Conservation (phyloP, 768 basidiomycete species). For the Phaeotremella skinneri region DNA sequence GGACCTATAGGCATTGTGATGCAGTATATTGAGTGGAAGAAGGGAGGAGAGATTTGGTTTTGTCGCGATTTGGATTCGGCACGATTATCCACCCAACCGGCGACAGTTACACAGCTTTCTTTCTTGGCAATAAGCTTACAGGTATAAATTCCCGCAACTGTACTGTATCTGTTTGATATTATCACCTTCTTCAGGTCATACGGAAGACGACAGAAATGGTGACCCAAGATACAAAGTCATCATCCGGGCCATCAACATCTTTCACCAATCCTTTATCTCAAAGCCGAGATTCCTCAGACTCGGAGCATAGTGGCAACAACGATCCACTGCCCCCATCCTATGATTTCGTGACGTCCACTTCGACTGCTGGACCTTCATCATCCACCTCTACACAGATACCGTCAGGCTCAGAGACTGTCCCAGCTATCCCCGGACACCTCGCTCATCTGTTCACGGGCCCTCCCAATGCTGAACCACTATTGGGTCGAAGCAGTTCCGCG, state of each 20-base stretch:
- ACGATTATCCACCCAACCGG: too few species aligned
- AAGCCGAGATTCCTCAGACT: neutral
- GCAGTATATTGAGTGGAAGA: neutral
- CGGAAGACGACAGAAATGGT: neutral
- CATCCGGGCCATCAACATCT: slow-evolving; percentile 4
- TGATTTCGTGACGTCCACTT: slow-evolving; percentile 12
- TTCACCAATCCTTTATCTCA: neutral
- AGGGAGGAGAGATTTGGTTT: too few species aligned
- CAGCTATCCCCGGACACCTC: slow-evolving; percentile 15
- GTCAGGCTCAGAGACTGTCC: neutral
- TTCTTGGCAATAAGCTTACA: too few species aligned
- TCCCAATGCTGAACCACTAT: slow-evolving; percentile 26
- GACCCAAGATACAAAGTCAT: slow-evolving; percentile 13
- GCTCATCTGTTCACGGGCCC: slow-evolving; percentile 29
- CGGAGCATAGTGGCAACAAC: neutral
- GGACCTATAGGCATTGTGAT: slow-evolving; percentile 50
- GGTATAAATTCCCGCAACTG: too few species aligned
- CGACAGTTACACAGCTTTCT: too few species aligned
- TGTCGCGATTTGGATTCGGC: too few species aligned
- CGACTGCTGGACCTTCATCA: neutral
- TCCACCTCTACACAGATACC: neutral
- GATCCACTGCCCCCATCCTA: slow-evolving; percentile 18
- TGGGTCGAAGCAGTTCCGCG: slow-evolving; percentile 7
- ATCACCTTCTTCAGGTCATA: neutral
- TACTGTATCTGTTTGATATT: too few species aligned